These are phyloP conservation scores for Dysphania ambrosioides DNA, from an alignment of 148 eudicot genomes.

Conservation along the genomic window DNA sequence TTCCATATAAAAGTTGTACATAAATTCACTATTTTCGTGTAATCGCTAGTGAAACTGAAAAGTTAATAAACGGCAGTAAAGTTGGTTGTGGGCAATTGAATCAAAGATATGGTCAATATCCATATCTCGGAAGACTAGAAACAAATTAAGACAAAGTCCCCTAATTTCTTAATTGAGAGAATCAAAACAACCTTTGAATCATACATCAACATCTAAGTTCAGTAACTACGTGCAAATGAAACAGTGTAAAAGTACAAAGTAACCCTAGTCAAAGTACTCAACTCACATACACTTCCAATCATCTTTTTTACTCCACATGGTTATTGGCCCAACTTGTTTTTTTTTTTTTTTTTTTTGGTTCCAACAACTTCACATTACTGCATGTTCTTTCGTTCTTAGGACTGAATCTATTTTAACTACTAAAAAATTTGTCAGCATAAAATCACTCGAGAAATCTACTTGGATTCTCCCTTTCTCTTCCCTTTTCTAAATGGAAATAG, in stretches of 20 bases:
- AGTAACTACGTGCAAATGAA: conserved; percentile 4
- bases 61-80: no score
- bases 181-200: conserved; percentile 19
- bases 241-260: not conserved
- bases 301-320: not conserved
- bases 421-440: conserved; percentile 22
- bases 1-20: no score
- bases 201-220: conserved; percentile 11
- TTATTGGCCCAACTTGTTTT: conserved; percentile 2
- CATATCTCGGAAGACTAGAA: conserved; percentile 5
- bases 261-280: conserved; percentile 6
- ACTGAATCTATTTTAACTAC: not conserved
- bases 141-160: not conserved
- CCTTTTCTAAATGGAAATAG: not conserved
- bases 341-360: not conserved
- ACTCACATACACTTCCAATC: not conserved
- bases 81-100: no score
- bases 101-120: conserved; percentile 13
- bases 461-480: not conserved
- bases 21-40: no score
- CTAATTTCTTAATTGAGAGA: not conserved
- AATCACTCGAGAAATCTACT: conserved; percentile 27
- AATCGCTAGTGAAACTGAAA: no score
- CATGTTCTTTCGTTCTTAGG: conserved; percentile 14
- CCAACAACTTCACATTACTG: conserved; percentile 27